Evolutionary conservation across 805 yeast genomes (phyloP), one percentile per base, ranked within the genome.

Genomic region (Cyberlindnera euphorbiiphila): DNA sequence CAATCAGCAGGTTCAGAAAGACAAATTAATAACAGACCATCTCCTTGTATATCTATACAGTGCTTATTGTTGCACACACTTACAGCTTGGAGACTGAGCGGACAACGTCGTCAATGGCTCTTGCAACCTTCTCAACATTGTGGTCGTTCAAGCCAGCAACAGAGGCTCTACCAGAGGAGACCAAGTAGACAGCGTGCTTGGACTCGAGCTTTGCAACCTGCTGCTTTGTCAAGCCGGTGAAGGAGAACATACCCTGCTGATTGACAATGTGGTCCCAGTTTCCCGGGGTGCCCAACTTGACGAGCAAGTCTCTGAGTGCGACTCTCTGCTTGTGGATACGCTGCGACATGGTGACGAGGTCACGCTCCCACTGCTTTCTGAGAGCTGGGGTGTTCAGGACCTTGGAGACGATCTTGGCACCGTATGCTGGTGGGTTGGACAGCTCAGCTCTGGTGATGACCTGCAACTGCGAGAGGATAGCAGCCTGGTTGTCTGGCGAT

Each of bases 201-300:
- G 72, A 59, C 54, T 86, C 95, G 45, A 89, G 71, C 49, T 84
- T 72, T 35, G 71, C 73, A 38, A 84, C 95, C 77, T 86, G 91
- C 22, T 75, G 81, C 20, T 82, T 68, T 6, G 73, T 64, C 52
- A 91, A 72, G 2, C 96, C 98, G 21, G 98, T 91, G 67, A 81
- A 91, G 24, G 96, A 87, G 61, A 91, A 91, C 98, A 91, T 91
- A 53, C 98, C 98, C 45, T 85, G 83, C 69, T 93, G 98, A 47
- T 71, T 69, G 32, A 79, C 81, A 54, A 91, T 85, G 65, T 91
- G 98, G 50, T 78, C 83, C 98, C 98, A 91, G 53, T 70, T 75
- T 32, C 96, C 96, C 21, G 96, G 95, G 17, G 98, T 87, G 16
- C 66, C 65, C 45, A 85, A 74, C 36, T 64, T 61, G 34, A 72